Base-by-base conservation (phyloP, 192 early-diverging fungal genomes). In the Backusella sp. region DNA sequence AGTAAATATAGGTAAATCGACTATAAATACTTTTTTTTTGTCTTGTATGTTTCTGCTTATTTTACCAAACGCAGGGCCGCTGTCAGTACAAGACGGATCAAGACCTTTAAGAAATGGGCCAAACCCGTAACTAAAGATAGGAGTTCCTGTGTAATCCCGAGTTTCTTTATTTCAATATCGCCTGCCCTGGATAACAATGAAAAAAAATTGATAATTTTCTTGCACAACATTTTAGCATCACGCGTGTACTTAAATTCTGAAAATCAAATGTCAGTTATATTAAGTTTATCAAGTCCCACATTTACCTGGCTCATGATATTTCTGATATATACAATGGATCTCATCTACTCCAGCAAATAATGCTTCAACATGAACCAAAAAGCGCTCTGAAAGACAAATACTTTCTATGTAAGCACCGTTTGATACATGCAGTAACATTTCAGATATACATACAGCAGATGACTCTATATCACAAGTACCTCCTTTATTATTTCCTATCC, bases 141-240 rank as follows among this genome's bases (percentile, higher is more conserved):
- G 78, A 98, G 83, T 80, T 97, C 96, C 74, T 96, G 88, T 5
- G 95, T 95, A 68, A 94, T 90, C 7, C 89, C 88, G n/a, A 88
- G 73, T 73, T 83, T 83, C 65, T 84, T 83, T 0, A 82, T 79
- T 12, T 85, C 86, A 68, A 79, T 80, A 74, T 91, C 82, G 67
- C 92, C 89, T 1, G 92, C 91, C 75, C 93, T 89, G 3, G 92
- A 93, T 42, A 99, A 85, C n/a, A 97, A 74, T 8, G 96, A 93
- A 84, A 99, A 98, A 79, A 98, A 98, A 76, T 92, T 92, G 72
- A 97, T 92, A 70, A 97, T 96, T 80, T 93, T 94, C 80, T 96
- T 97, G 76, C 95, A 95, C 72, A 99, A 87, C 86, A 97, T 90
- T 87, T 96, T 98, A 12, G 98, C 96, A 84, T 98, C 97, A 37